Base-by-base conservation (phyloP, 768 basidiomycete species). In the Gloeophyllum trabeum region DNA sequence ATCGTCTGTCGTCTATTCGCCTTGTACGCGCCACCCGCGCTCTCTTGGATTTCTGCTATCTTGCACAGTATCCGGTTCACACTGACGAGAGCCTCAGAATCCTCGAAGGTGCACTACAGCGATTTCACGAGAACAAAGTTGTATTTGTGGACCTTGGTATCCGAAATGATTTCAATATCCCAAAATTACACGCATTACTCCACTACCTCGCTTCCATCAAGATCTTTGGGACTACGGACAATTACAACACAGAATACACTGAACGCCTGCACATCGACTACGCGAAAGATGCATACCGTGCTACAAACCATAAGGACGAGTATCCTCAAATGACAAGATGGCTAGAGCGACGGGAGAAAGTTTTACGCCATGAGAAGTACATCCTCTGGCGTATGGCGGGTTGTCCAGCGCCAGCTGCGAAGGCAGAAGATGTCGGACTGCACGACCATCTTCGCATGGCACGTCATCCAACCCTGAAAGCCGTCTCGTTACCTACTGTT, bases 301-400 rank as follows among this genome's bases (percentile, higher is more conserved):
- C 60, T 7, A 59, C 60, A 4, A 66, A 65, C 47, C 45, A 46
- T 20, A 58, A 58, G 28, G 59, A 65, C n/a, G 54, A 64, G 39
- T 60, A 50, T 28, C 19, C 43, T 2, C 66, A 68, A 46, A 70
- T 69, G 67, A 61, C 60, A 4, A 10, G 36, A 2, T 66, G 62
- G 63, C 51, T 69, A 1, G 53, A 63, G 34, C 51, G 56, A 0
- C 44, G 48, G 35, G 62, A 66, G 47, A 59, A 62, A 42, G 43
- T 64, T 14, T 28, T 48, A 19, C 50, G 30, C 1, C 54, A 51
- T 45, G 45, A 49, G 5, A 48, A 49, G 5, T 58, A 48, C 40
- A 41, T 64, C 20, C 3, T 41, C 6, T 61, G 55, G 57, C 21
- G 46, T 14, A 10, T 36, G 2, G 24, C 16, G 26, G 50, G 48